Evolutionary conservation across 768 basidiomycete genomes (phyloP), one percentile per base, ranked within the genome.

Genomic region (Rhodotorula paludigena): DNA sequence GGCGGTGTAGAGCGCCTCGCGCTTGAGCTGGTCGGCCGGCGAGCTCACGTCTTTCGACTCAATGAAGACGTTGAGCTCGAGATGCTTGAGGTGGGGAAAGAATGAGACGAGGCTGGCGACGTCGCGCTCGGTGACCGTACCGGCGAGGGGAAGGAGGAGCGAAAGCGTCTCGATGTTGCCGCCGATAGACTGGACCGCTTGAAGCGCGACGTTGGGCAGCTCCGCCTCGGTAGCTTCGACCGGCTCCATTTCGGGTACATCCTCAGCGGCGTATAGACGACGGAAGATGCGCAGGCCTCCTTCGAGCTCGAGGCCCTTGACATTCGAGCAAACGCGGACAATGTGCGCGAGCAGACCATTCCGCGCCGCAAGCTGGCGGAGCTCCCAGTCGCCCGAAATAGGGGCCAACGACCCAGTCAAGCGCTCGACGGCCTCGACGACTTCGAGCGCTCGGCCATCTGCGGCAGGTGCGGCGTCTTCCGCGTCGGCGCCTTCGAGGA

Each of bases 11-110:
- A 58, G 45, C 10, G 44, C 57, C 9, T 18, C 15, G 35, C 57
- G 57, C 32, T 53, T 12, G n/a, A n/a, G n/a, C n/a, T n/a, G n/a
- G n/a, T n/a, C n/a, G n/a, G n/a, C n/a, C n/a, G n/a, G n/a, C n/a
- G n/a, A n/a, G n/a, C n/a, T n/a, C n/a, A n/a, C n/a, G n/a, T n/a
- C n/a, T n/a, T n/a, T n/a, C n/a, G n/a, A n/a, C n/a, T n/a, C n/a
- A n/a, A n/a, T n/a, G 33, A n/a, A 58, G 16, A 14, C 33, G 57
- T 58, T 47, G 32, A 64, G 15, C 21, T 57, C 63, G 56, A 64
- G 63, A 20, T 36, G 28, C 4, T 25, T 11, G 55, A 64, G 42
- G 25, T 51, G 25, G 25, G 63, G 56, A 39, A 57, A 57, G 1
- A 47, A 12, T 1, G 38, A 2, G 47, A 64, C 8, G 63, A 51